A percentile compares a stretch with the other conserved stretches of the same genome.
phyloP scores from a whole-genome alignment of 2,329 filamentous ascomycete species.

The Cladosporium austrohemisphaericum region DNA sequence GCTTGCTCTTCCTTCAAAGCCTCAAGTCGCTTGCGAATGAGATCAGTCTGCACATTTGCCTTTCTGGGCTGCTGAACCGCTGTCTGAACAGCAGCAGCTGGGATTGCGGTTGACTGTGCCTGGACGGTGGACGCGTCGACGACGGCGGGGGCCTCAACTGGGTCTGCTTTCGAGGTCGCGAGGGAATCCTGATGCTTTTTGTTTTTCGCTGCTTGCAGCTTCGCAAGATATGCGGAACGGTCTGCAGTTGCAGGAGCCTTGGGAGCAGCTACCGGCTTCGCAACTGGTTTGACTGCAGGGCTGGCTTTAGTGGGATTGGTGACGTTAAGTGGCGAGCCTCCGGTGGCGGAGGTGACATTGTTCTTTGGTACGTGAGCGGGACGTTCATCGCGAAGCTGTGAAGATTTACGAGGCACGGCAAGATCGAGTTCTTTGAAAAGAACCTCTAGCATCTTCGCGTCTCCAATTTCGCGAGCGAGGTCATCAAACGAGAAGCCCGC shows the following conservation, averaged over 20 bases:
- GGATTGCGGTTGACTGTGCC: background rate
- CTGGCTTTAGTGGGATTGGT: constrained; percentile 4
- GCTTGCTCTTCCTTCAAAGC: constrained; percentile 53
- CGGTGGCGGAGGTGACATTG: background rate
- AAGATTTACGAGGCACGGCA: background rate
- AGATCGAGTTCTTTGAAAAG: constrained; percentile 66
- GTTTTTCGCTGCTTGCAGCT: constrained; percentile 68
- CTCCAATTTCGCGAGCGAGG: constrained; percentile 69
- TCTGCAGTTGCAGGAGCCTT: constrained; percentile 37
- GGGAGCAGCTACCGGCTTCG: constrained; percentile 18
- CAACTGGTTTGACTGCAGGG: constrained; percentile 16
- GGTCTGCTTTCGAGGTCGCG: background rate
- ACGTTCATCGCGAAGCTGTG: no score
- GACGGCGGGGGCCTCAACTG: background rate
- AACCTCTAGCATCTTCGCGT: constrained; percentile 57
- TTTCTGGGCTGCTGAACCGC: constrained; percentile 29
- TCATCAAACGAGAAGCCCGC: constrained; percentile 70
- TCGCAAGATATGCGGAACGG: constrained; percentile 72
- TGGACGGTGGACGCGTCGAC: background rate
- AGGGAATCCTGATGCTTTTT: constrained; percentile 43
- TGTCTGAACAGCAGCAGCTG: background rate
- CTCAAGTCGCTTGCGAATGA: constrained; percentile 75
- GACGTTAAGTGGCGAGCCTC: background rate
- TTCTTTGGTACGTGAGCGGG: background rate
- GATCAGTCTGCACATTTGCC: constrained; percentile 69